Evolutionary conservation across 352 stramenopile species (phyloP).

Genomic region (Globisporangium sylvaticum): DNA sequence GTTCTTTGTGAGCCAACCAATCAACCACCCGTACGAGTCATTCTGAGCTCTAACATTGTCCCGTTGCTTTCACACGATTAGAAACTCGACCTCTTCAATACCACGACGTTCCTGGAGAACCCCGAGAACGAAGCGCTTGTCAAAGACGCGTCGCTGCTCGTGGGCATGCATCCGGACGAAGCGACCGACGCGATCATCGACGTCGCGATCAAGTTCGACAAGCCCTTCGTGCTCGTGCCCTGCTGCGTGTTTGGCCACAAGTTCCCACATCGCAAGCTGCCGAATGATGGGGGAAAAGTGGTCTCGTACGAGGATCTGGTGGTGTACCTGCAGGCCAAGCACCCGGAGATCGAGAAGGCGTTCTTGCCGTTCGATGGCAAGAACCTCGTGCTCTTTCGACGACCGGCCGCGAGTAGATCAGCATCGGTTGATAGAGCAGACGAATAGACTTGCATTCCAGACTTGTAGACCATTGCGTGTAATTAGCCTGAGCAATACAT

Average conservation of each 20-base stretch:
- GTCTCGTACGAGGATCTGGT: slow-evolving; percentile 78
- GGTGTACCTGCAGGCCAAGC: slow-evolving; percentile 73
- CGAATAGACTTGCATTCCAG: background rate
- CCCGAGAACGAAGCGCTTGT: slow-evolving; percentile 50
- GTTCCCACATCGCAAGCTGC: slow-evolving; percentile 72
- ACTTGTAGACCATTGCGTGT: background rate
- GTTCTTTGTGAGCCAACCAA: background rate
- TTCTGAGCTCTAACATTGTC: background rate
- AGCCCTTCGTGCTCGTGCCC: slow-evolving; percentile 95
- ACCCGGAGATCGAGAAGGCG: slow-evolving; percentile 47
- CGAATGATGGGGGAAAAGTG: slow-evolving; percentile 44
- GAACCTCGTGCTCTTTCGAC: slow-evolving; percentile 76
- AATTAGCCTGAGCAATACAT: background rate
- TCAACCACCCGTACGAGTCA: no score
- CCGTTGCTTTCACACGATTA: slow-evolving; percentile 20
- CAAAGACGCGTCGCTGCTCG: slow-evolving; percentile 68
- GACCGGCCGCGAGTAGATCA: slow-evolving; percentile 1
- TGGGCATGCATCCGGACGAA: slow-evolving; percentile 94
- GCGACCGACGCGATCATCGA: slow-evolving; percentile 95
- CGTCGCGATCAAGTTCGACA: slow-evolving; percentile 82
- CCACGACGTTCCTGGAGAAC: slow-evolving; percentile 49
- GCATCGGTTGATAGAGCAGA: background rate
- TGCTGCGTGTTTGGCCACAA: slow-evolving; percentile 94
- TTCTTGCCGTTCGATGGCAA: slow-evolving; percentile 82
- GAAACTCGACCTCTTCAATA: slow-evolving; percentile 57